Evolutionary conservation across 108 stramenopile species (phyloP), one percentile per base, ranked within the genome.

Genomic region (Cyclostephanos tholiformis): DNA sequence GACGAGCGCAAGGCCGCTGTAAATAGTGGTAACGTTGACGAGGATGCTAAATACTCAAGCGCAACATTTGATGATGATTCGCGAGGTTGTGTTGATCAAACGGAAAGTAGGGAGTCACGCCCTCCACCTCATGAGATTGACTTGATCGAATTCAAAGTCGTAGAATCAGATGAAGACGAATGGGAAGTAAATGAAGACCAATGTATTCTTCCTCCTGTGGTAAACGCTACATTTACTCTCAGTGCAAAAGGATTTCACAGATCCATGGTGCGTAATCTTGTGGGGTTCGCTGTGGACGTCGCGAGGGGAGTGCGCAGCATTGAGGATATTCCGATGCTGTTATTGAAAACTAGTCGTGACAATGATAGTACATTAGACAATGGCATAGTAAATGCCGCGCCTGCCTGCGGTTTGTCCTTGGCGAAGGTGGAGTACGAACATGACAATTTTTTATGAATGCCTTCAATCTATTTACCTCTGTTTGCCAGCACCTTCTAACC

Each of bases 261-360:
- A 39, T 85, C 86, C 13, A 89, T 89, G 90, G 87, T 94, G 1
- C 80, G 93, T 26, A 90, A 90, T 69, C 67, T 94, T 60, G 68
- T 91, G 9, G 93, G 93, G 2, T 94, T 87, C 78, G 81, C 88
- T 9, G 88, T 94, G 11, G 92, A 93, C 65, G 77, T 89, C 1
- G 78, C 84, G 12, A 73, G 88, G 35, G 87, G 92, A 9, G 12
- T 63, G 20, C 61, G 59, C 8, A 61, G 20, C 14, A 25, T 74
- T 46, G 67, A 74, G 26, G 65, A 74, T n/a, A 65, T 75, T 51
- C 62, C 55, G 22, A 32, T 20, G 19, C 51, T 82, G 56, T 38
- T 82, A 27, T 20, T 38, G 25, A 29, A 48, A 56, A 41, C 7
- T 12, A 10, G 41, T 41, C 59, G 55, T 17, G 66, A 27, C 16